Evolutionary conservation across 1,139 yeast species (phyloP).

Genomic region (Zygosaccharomyces pseudobailii): DNA sequence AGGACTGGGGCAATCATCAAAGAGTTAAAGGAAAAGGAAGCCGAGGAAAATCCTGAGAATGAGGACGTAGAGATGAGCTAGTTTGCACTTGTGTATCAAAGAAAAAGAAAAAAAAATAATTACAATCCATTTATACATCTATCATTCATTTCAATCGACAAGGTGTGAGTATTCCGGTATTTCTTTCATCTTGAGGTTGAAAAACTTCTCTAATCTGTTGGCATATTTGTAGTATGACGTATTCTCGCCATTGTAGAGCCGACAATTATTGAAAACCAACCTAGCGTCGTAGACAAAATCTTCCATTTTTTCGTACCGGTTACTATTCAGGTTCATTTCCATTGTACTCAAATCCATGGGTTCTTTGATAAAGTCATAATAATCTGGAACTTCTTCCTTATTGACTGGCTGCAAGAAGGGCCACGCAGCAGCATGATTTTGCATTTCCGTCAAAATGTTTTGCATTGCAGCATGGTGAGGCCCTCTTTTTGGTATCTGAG

Average conservation of each 20-base stretch:
- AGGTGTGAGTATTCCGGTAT: conserved; percentile 42
- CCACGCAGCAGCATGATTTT: conserved; percentile 98
- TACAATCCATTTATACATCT: conserved; percentile 4
- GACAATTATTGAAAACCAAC: conserved; percentile 82
- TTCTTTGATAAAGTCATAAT: conserved; percentile 91
- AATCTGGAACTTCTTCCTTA: conserved; percentile 91
- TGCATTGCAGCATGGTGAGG: conserved; percentile 96
- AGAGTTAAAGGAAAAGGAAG: conserved; percentile 65
- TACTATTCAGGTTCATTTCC: conserved; percentile 90
- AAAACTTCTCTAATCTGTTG: conserved; percentile 82
- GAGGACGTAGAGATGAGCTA: conserved; percentile 33
- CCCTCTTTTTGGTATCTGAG: conserved; percentile 89
- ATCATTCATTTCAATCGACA: conserved; percentile 26
- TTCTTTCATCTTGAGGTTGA: conserved; percentile 75
- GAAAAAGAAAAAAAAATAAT: conserved; percentile 8
- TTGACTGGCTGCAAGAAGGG: conserved; percentile 93
- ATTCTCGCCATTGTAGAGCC: conserved; percentile 81
- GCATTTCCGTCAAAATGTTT: conserved; percentile 77
- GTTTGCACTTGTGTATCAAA: conserved; percentile 5
- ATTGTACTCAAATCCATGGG: conserved; percentile 98
- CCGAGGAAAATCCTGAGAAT: conserved; percentile 40
- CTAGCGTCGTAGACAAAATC: conserved; percentile 87
- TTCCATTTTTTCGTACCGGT: conserved; percentile 85
- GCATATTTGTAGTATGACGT: conserved; percentile 92
- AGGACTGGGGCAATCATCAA: conserved; percentile 80